Evolutionary conservation across 345 rosid genomes (phyloP).

Genomic region (Physaria fendleri): DNA sequence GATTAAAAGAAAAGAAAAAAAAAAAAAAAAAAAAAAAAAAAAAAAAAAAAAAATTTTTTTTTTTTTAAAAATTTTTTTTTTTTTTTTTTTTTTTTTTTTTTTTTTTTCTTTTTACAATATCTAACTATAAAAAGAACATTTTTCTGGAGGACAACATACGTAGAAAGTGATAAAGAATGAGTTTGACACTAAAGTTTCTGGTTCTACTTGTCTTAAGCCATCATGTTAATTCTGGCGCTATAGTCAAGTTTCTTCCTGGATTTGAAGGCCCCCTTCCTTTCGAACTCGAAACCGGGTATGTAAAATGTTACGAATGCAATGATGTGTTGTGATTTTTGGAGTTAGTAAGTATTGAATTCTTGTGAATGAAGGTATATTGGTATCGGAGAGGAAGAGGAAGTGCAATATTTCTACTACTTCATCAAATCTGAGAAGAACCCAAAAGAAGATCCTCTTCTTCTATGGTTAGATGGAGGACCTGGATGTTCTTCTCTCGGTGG

Average conservation of each 20-base stretch:
- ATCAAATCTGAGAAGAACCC: slow-evolving; percentile 32
- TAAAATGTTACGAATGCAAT: not conserved
- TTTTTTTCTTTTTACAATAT: too few species aligned
- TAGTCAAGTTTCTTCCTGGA: slow-evolving; percentile 33
- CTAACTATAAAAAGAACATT: too few species aligned
- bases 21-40: too few species aligned
- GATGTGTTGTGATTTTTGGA: not conserved
- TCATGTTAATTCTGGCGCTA: slow-evolving; percentile 18
- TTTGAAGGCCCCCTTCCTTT: slow-evolving; percentile 40
- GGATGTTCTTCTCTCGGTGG: slow-evolving; percentile 31
- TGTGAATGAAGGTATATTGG: slow-evolving; percentile 22
- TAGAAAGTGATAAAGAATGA: not conserved
- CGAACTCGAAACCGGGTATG: slow-evolving; percentile 48
- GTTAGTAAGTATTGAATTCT: not conserved
- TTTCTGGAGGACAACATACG: too few species aligned
- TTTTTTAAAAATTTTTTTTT: too few species aligned
- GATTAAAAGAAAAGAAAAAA: too few species aligned
- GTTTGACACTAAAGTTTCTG: not conserved
- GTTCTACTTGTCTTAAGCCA: not conserved
- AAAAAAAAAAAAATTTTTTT: too few species aligned
- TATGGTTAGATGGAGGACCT: slow-evolving; percentile 38
- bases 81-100: too few species aligned
- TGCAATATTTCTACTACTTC: slow-evolving; percentile 29
- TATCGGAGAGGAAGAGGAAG: slow-evolving; percentile 17
- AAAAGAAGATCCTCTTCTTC: slow-evolving; percentile 28